phyloP scores from a whole-genome alignment of 2,329 filamentous ascomycete genomes.

The Conoideocrella luteorostrata region DNA sequence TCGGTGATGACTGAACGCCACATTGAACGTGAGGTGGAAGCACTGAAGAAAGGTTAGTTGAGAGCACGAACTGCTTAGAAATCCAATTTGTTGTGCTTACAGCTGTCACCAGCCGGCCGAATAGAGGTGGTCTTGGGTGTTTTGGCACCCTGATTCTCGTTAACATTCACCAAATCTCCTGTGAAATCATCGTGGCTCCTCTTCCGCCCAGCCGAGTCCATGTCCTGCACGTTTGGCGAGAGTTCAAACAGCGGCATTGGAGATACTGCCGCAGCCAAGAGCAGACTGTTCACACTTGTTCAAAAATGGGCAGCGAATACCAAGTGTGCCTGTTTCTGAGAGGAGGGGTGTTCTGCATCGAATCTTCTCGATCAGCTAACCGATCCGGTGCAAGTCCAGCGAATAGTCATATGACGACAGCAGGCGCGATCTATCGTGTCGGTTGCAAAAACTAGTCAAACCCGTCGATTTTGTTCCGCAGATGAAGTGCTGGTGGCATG shows the following conservation, averaged over 20 bases:
- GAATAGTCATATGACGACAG: too few species aligned
- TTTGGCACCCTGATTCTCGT: conserved; percentile 16
- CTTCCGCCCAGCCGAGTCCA: conserved; percentile 36
- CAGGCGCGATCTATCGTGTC: too few species aligned
- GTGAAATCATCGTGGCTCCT: conserved; percentile 40
- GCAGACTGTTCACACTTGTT: too few species aligned
- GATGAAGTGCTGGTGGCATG: neutral
- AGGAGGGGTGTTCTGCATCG: too few species aligned
- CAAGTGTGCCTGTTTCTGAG: too few species aligned
- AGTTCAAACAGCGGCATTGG: conserved; percentile 43
- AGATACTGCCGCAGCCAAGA: neutral
- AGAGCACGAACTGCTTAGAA: neutral
- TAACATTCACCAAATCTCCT: conserved; percentile 23
- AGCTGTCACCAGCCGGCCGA: conserved; percentile 15
- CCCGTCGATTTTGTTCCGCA: too few species aligned
- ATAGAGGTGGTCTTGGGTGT: conserved; percentile 10
- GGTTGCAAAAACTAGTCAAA: too few species aligned
- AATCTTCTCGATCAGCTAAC: too few species aligned
- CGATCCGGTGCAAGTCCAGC: too few species aligned
- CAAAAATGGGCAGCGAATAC: too few species aligned
- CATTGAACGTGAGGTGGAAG: conserved; percentile 17
- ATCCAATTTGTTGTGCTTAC: conserved; percentile 10
- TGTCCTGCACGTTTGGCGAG: conserved; percentile 42
- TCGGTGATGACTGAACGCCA: conserved; percentile 21
- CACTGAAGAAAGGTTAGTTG: conserved; percentile 15